phyloP scores from a whole-genome alignment of 805 yeast genomes.

The Komagataella populi region DNA sequence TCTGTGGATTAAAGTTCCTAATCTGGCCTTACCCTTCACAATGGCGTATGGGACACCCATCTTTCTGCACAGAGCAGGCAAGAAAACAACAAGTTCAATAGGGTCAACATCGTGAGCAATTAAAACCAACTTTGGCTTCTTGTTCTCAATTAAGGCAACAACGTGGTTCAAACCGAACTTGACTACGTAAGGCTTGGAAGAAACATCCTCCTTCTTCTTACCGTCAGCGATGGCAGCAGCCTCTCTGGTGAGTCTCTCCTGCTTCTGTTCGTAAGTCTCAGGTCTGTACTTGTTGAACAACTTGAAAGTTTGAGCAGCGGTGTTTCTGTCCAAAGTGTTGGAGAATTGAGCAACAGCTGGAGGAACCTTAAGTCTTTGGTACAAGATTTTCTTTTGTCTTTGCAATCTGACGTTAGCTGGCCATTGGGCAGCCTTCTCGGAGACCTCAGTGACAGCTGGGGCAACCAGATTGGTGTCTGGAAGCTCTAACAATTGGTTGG shows the following conservation, averaged over 20 bases:
- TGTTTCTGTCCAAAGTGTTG: slow-evolving; percentile 93
- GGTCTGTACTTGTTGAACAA: slow-evolving; percentile 98
- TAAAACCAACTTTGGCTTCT: slow-evolving; percentile 94
- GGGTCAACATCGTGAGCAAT: slow-evolving; percentile 99
- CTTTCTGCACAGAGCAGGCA: slow-evolving; percentile 98
- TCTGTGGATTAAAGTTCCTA: slow-evolving; percentile 95
- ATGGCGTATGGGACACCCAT: slow-evolving; percentile 99
- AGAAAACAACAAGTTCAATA: slow-evolving; percentile 90
- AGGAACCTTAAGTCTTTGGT: slow-evolving; percentile 96
- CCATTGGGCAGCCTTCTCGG: slow-evolving; percentile 84
- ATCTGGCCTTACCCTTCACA: slow-evolving; percentile 97
- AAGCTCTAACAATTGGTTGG: not conserved
- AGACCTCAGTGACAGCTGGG: slow-evolving; percentile 74
- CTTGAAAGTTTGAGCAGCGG: slow-evolving; percentile 95
- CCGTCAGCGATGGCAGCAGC: slow-evolving; percentile 99
- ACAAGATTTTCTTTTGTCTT: slow-evolving; percentile 96
- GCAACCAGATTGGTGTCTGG: slow-evolving; percentile 53
- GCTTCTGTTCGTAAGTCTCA: slow-evolving; percentile 94
- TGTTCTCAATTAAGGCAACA: slow-evolving; percentile 93
- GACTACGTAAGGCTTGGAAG: slow-evolving; percentile 93
- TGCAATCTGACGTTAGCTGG: slow-evolving; percentile 97
- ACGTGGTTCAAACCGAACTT: slow-evolving; percentile 99
- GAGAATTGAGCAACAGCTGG: slow-evolving; percentile 97
- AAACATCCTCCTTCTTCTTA: slow-evolving; percentile 91
- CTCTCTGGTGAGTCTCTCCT: slow-evolving; percentile 97